Conservation (phyloP, 805 yeast species). For the Jamesozyma jinghongensis region DNA sequence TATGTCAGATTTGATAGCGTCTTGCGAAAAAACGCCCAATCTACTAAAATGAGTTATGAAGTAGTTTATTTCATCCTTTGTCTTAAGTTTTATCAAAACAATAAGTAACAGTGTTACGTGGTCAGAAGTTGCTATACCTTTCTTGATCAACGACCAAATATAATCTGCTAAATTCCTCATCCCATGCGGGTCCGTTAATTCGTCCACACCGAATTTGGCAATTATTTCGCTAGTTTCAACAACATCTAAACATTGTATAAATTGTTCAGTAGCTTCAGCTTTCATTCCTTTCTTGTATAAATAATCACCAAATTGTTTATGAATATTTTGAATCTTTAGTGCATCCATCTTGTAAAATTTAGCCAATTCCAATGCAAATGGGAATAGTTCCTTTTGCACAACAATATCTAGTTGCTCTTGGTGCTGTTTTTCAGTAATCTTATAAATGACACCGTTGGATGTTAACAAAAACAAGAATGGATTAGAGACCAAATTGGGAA, state of each 20-base stretch:
- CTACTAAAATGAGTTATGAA: constrained; percentile 41
- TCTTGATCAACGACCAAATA: constrained; percentile 49
- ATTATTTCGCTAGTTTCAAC: constrained; percentile 70
- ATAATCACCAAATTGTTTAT: constrained; percentile 60
- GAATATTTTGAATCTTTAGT: constrained; percentile 30
- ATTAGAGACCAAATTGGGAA: constrained; percentile 32
- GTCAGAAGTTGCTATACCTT: constrained; percentile 55
- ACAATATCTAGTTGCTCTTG: constrained; percentile 62
- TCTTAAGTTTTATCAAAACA: constrained; percentile 69
- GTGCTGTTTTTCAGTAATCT: constrained; percentile 55
- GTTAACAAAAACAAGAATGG: constrained; percentile 49
- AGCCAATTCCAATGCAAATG: constrained; percentile 67
- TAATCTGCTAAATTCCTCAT: constrained; percentile 52
- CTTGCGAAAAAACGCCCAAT: constrained; percentile 18
- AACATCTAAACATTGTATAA: constrained; percentile 44
- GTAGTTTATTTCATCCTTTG: constrained; percentile 43
- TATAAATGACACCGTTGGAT: constrained; percentile 66
- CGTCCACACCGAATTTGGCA: constrained; percentile 65
- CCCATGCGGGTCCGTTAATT: constrained; percentile 12
- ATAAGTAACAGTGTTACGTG: constrained; percentile 75
- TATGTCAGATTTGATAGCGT: constrained; percentile 26
- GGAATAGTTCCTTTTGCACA: constrained; percentile 58
- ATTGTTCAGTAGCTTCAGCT: constrained; percentile 66
- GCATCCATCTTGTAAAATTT: constrained; percentile 24
- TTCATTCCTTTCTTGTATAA: constrained; percentile 57